These are phyloP conservation scores for Incumbomyces delicatus DNA, from an alignment of 2,329 filamentous ascomycete species.

Conservation along the genomic window DNA sequence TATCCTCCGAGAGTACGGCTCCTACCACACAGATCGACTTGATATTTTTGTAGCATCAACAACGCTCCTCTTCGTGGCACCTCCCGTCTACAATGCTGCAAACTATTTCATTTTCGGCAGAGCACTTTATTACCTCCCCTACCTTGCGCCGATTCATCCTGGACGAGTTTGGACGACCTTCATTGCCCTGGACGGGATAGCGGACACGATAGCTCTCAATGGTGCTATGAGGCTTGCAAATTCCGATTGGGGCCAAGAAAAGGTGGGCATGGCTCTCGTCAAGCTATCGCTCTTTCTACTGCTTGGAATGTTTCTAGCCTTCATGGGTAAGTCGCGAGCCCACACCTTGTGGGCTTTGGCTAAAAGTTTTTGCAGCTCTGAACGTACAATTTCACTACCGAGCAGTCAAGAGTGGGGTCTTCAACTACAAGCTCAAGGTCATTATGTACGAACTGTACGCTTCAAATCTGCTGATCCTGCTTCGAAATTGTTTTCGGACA, in stretches of 20 bases:
- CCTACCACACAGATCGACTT: slow-evolving; percentile 28
- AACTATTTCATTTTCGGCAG: slow-evolving; percentile 35
- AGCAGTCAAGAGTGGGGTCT: slow-evolving; percentile 29
- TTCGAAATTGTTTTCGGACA: slow-evolving; percentile 44
- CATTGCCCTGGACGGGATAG: slow-evolving; percentile 41
- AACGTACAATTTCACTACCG: slow-evolving; percentile 38
- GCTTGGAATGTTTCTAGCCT: slow-evolving; percentile 40
- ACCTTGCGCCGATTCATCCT: slow-evolving; percentile 42
- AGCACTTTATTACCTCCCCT: slow-evolving; percentile 41
- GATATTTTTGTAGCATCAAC: slow-evolving; percentile 30
- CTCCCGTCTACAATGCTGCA: slow-evolving; percentile 33
- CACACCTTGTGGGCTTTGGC: not conserved
- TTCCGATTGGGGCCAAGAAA: slow-evolving; percentile 25
- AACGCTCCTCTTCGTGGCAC: slow-evolving; percentile 31
- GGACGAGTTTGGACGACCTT: slow-evolving; percentile 51
- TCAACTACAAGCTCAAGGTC: slow-evolving; percentile 34
- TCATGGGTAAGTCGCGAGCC: slow-evolving; percentile 26
- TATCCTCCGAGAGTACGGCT: slow-evolving; percentile 27
- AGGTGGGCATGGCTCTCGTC: slow-evolving; percentile 37
- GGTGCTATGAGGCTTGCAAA: slow-evolving; percentile 25
- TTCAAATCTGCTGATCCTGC: slow-evolving; percentile 28
- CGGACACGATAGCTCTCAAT: slow-evolving; percentile 41
- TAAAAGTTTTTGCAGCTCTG: slow-evolving; percentile 19
- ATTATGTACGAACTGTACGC: slow-evolving; percentile 36
- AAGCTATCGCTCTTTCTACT: slow-evolving; percentile 43